Conservation (phyloP, 176 grass and related monocot genomes). For the Bonia amplexicaulis region DNA sequence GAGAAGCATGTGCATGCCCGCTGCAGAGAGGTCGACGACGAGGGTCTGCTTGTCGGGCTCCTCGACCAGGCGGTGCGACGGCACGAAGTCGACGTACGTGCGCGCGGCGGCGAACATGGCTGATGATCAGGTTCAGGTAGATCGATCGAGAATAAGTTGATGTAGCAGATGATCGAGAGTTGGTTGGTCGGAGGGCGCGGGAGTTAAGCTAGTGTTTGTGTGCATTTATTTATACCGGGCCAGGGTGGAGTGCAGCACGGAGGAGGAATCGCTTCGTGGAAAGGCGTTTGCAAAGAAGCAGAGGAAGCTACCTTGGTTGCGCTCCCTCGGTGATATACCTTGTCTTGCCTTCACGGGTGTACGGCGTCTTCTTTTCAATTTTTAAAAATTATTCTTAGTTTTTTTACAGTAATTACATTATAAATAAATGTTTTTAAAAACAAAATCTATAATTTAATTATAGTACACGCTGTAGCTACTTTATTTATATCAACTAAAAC, state of each 20-base stretch:
- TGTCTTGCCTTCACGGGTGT: background rate
- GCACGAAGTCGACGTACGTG: slow-evolving; percentile 18
- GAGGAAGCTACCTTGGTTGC: background rate
- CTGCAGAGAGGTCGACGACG: slow-evolving; percentile 19
- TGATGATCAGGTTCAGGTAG: background rate
- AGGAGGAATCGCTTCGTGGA: slow-evolving; percentile 26
- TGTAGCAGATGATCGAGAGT: too few relatives aligned
- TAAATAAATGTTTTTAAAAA: too few relatives aligned
- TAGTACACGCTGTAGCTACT: too few relatives aligned
- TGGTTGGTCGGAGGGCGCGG: background rate
- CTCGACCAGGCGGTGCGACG: background rate
- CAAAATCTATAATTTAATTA: too few relatives aligned
- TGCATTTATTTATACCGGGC: background rate
- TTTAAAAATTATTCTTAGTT: too few relatives aligned
- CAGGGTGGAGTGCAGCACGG: slow-evolving; percentile 13
- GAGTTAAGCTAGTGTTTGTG: background rate
- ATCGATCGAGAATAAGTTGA: background rate
- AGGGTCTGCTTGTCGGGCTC: background rate
- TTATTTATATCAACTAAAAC: too few relatives aligned
- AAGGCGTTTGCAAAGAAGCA: background rate
- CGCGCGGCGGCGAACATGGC: slow-evolving; percentile 14
- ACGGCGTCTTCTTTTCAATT: too few relatives aligned
- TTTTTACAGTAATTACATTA: too few relatives aligned
- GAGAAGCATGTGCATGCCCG: background rate
- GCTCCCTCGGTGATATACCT: background rate